phyloP scores from a whole-genome alignment of 2,329 filamentous ascomycete species.

The Aspergillus caelatus region DNA sequence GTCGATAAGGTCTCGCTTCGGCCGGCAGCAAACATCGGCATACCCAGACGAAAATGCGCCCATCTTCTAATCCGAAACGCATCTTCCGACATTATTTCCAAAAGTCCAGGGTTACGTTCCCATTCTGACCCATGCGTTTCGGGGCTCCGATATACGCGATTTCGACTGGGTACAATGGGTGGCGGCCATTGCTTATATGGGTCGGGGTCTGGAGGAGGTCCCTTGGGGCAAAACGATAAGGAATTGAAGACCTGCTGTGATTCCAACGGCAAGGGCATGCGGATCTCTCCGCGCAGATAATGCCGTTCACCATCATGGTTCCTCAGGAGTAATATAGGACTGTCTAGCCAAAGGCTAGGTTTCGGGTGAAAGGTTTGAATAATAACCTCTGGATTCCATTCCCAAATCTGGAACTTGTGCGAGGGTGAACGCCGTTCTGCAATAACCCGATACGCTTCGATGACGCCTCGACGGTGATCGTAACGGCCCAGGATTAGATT shows the following conservation, averaged over 20 bases:
- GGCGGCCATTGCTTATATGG: conserved; percentile 74
- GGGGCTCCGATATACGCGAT: conserved; percentile 59
- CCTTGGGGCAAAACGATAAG: conserved; percentile 64
- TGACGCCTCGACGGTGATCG: conserved; percentile 70
- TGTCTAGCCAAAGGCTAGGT: conserved; percentile 72
- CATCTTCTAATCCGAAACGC: conserved; percentile 76
- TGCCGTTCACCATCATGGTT: conserved; percentile 26
- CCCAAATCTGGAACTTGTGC: conserved; percentile 65
- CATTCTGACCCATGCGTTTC: conserved; percentile 46
- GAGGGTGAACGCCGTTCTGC: conserved; percentile 57
- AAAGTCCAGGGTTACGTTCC: conserved; percentile 54
- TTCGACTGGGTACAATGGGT: conserved; percentile 64
- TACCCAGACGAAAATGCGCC: conserved; percentile 65
- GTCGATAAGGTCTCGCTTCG: conserved; percentile 56
- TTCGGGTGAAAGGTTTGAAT: conserved; percentile 73
- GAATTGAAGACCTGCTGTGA: conserved; percentile 63
- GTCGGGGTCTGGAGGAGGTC: conserved; percentile 47
- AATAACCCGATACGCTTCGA: conserved; percentile 77
- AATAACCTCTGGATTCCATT: conserved; percentile 64
- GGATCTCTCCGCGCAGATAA: conserved; percentile 46
- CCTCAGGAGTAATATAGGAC: conserved; percentile 66
- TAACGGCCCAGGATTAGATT: conserved; percentile 78
- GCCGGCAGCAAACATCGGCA: conserved; percentile 39
- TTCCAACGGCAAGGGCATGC: conserved; percentile 58
- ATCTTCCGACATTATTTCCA: conserved; percentile 66